Conservation (phyloP, 306 rosid genomes). For the Mimosa bimucronata region DNA sequence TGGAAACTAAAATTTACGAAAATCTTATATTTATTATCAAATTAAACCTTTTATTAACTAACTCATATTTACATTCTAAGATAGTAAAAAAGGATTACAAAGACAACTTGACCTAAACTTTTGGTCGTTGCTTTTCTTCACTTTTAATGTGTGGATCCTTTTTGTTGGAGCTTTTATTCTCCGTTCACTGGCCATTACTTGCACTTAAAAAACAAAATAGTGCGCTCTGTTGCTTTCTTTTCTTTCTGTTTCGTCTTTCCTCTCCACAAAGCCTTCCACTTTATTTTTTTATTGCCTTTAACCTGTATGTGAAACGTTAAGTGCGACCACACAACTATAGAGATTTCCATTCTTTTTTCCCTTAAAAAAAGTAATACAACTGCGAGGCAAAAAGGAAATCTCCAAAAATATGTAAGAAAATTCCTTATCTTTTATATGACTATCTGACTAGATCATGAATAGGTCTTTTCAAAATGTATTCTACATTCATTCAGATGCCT, state of each 20-base stretch:
- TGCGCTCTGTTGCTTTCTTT: background rate
- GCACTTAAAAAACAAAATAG: background rate
- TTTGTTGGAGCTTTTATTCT: slow-evolving; percentile 8
- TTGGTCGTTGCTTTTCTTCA: background rate
- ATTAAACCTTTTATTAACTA: no score
- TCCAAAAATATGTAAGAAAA: background rate
- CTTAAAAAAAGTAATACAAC: background rate
- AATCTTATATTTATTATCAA: no score
- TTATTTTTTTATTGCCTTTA: background rate
- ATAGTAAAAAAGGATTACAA: no score
- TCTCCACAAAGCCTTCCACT: slow-evolving; percentile 2
- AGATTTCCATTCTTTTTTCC: background rate
- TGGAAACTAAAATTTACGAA: no score
- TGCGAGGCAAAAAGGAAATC: background rate
- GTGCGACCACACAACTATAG: background rate
- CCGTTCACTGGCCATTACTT: background rate
- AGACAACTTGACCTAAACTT: no score
- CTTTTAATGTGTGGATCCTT: background rate
- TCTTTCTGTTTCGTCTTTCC: background rate
- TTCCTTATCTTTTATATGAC: background rate
- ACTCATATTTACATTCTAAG: no score
- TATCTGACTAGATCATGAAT: no score
- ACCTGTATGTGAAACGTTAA: background rate
- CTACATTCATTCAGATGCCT: no score
- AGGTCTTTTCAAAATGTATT: no score